These are phyloP conservation scores for Waitea zeae DNA, from an alignment of 1,284 basidiomycete species.

Conservation along the genomic window DNA sequence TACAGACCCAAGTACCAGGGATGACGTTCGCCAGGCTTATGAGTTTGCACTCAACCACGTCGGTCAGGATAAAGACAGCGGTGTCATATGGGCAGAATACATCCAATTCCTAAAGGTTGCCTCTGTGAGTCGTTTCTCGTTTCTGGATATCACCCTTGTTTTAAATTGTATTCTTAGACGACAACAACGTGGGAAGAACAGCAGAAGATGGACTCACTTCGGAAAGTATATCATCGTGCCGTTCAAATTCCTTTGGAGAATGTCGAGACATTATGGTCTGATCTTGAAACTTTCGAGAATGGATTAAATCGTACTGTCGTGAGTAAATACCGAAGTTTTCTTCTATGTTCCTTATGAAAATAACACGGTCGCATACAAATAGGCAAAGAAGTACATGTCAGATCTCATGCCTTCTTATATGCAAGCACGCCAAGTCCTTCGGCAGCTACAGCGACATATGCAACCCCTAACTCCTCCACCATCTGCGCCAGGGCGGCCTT, in stretches of 20 bases:
- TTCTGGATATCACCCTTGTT: slow-evolving; percentile 4
- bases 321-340: slow-evolving; percentile 22
- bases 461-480: slow-evolving; percentile 40
- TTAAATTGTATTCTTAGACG: slow-evolving; percentile 4
- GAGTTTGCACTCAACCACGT: slow-evolving; percentile 88
- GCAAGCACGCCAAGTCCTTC: slow-evolving; percentile 83
- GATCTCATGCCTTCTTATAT: slow-evolving; percentile 77
- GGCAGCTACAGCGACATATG: slow-evolving; percentile 67
- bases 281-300: slow-evolving; percentile 89
- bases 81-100: slow-evolving; percentile 63
- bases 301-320: slow-evolving; percentile 84
- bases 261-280: slow-evolving; percentile 88
- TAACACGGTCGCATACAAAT: slow-evolving; percentile 1
- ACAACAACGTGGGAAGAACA: slow-evolving; percentile 53
- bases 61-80: slow-evolving; percentile 69
- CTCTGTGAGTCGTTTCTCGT: slow-evolving; percentile 38
- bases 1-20: slow-evolving; percentile 37
- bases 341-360: background rate
- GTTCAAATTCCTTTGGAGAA: slow-evolving; percentile 90
- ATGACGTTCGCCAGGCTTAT: slow-evolving; percentile 77
- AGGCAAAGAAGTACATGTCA: slow-evolving; percentile 89
- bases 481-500: slow-evolving; percentile 21
- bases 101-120: slow-evolving; percentile 75
- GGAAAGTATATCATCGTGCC: slow-evolving; percentile 86
- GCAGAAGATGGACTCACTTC: slow-evolving; percentile 86